Percentiles rank a stretch among this genome's conserved stretches.
Conservation (phyloP, 257 asterid genomes). For the Cynanchum wilfordii region DNA sequence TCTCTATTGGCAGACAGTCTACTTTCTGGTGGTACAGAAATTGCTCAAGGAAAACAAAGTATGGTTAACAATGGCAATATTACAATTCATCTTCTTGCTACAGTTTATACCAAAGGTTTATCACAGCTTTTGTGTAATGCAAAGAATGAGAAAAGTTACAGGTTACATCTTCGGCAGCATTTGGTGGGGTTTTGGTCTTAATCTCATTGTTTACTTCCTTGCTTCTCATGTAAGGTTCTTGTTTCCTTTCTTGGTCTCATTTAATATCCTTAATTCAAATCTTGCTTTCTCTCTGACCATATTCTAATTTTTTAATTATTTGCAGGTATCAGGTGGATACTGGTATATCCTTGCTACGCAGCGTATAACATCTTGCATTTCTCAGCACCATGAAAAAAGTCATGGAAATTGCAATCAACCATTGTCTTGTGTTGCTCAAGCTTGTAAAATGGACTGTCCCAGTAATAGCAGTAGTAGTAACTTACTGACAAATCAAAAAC, state of each 20-base stretch:
- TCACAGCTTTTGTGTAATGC: conserved; percentile 22
- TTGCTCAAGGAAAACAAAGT: conserved; percentile 15
- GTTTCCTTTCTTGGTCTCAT: neutral
- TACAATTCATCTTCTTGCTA: conserved; percentile 22
- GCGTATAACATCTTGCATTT: conserved; percentile 20
- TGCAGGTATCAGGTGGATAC: conserved; percentile 26
- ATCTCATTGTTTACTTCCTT: conserved; percentile 25
- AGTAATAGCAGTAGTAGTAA: neutral
- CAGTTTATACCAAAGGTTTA: conserved; percentile 32
- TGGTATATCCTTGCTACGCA: conserved; percentile 27
- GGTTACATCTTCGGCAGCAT: conserved; percentile 33
- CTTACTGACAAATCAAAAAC: conserved; percentile 9
- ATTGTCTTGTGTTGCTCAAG: conserved; percentile 5
- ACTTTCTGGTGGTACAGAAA: conserved; percentile 24
- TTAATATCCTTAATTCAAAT: neutral
- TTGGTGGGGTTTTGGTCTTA: conserved; percentile 38
- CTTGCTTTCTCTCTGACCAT: neutral
- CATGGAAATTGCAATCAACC: neutral
- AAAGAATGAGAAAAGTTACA: conserved; percentile 21
- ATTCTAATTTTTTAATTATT: too few species aligned
- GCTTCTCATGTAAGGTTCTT: conserved; percentile 29
- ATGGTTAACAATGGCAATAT: conserved; percentile 20
- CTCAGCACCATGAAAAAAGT: neutral
- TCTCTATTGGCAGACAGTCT: conserved; percentile 22
- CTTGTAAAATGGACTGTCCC: neutral